Evolutionary conservation across 2,329 filamentous ascomycete genomes (phyloP).

Genomic region (Leptographium galeiforme): DNA sequence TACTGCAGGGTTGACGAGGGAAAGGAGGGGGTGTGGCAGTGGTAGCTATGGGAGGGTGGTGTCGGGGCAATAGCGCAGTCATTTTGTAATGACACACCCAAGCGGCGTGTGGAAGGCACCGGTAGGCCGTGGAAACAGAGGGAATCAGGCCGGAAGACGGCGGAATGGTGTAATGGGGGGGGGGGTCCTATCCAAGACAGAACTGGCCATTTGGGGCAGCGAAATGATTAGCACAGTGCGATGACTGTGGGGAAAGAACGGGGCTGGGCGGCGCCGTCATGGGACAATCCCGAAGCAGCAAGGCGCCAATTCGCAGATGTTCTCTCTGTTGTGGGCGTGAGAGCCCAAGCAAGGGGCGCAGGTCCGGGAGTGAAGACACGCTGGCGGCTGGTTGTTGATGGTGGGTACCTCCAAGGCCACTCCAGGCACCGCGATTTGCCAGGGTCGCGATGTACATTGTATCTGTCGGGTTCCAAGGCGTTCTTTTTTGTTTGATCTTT

Average conservation of each 20-base stretch:
- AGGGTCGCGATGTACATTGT: background rate
- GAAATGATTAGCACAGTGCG: slow-evolving; percentile 6
- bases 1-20: slow-evolving; percentile 6
- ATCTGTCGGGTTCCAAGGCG: background rate
- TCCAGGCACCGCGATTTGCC: background rate
- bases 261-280: slow-evolving; percentile 10
- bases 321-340: background rate
- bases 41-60: background rate
- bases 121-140: slow-evolving; percentile 6
- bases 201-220: background rate
- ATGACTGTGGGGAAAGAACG: background rate
- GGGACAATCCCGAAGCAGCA: slow-evolving; percentile 7
- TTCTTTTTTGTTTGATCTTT: background rate
- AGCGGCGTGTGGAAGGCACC: background rate
- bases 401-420: background rate
- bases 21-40: slow-evolving; percentile 1
- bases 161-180: background rate
- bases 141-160: slow-evolving; percentile 5
- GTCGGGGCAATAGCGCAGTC: background rate
- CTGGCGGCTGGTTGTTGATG: background rate
- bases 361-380: background rate
- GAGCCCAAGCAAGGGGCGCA: background rate
- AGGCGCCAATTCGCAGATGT: slow-evolving; percentile 3
- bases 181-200: background rate
- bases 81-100: background rate